Conservation (phyloP, 805 yeast genomes). For the Yueomyces sinensis region DNA sequence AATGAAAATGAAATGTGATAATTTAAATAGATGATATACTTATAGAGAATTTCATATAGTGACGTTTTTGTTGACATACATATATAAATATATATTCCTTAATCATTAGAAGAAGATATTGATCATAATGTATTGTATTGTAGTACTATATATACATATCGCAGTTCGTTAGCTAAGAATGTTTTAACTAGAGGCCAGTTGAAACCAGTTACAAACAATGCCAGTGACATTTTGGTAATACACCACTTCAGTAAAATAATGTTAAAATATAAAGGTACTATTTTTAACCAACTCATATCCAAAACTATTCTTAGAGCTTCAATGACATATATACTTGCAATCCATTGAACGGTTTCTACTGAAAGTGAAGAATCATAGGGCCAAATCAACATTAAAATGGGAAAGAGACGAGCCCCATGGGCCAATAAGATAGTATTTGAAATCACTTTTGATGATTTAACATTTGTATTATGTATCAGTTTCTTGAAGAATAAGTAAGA, state of each 20-base stretch:
- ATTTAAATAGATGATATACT: no score
- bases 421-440: slow-evolving; percentile 64
- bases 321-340: slow-evolving; percentile 47
- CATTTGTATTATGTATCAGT: slow-evolving; percentile 3
- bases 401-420: slow-evolving; percentile 69
- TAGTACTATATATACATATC: neutral
- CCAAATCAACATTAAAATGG: slow-evolving; percentile 92
- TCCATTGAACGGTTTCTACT: slow-evolving; percentile 41
- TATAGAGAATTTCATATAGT: no score
- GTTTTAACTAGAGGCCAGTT: slow-evolving; percentile 1
- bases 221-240: slow-evolving; percentile 12
- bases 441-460: slow-evolving; percentile 21
- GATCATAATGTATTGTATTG: no score
- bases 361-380: slow-evolving; percentile 78
- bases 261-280: slow-evolving; percentile 8
- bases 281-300: slow-evolving; percentile 14
- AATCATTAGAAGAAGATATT: no score
- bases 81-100: no score
- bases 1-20: no score
- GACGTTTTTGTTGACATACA: neutral
- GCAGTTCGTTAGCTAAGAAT: neutral
- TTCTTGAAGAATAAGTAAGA: slow-evolving; percentile 3
- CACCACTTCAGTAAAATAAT: slow-evolving; percentile 10
- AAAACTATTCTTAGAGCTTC: slow-evolving; percentile 47
- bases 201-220: slow-evolving; percentile 8